A percentile compares a stretch with the other conserved stretches of the same genome.
phyloP scores from a whole-genome alignment of 768 basidiomycete genomes.

The Phylloporus scabripes region DNA sequence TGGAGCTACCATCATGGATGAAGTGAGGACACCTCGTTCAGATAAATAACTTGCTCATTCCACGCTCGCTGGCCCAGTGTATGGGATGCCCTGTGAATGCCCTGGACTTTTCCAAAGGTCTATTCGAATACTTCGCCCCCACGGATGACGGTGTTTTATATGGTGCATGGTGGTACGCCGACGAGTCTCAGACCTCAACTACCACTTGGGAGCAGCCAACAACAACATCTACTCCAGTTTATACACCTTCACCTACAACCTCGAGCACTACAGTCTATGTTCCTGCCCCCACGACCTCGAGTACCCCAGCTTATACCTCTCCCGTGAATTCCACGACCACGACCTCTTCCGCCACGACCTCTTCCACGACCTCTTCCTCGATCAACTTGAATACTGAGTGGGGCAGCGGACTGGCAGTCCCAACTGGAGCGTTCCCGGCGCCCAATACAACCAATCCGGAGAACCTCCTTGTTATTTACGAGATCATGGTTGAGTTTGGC shows the following conservation, averaged over 20 bases:
- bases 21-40: constrained; percentile 35
- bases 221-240: constrained; percentile 19
- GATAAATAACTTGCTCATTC: background rate
- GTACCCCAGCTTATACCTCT: constrained; percentile 14
- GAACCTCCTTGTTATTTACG: constrained; percentile 32
- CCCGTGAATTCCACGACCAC: constrained; percentile 22
- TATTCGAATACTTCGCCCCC: constrained; percentile 59
- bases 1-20: constrained; percentile 55
- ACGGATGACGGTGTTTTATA: constrained; percentile 49
- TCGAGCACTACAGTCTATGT: constrained; percentile 15
- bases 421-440: constrained; percentile 26
- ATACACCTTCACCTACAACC: constrained; percentile 16
- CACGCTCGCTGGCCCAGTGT: constrained; percentile 39
- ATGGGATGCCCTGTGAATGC: constrained; percentile 59
- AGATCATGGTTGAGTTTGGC: constrained; percentile 35
- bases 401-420: constrained; percentile 23
- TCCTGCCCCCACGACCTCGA: constrained; percentile 20
- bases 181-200: constrained; percentile 24
- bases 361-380: constrained; percentile 24
- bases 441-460: constrained; percentile 30
- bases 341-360: constrained; percentile 5
- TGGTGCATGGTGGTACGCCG: constrained; percentile 55
- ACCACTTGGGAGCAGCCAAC: constrained; percentile 19
- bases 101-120: constrained; percentile 61
- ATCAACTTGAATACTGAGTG: constrained; percentile 12